These are phyloP conservation scores for Trypanosoma avium DNA, from an alignment of 208 protist species.

Conservation along the genomic window DNA sequence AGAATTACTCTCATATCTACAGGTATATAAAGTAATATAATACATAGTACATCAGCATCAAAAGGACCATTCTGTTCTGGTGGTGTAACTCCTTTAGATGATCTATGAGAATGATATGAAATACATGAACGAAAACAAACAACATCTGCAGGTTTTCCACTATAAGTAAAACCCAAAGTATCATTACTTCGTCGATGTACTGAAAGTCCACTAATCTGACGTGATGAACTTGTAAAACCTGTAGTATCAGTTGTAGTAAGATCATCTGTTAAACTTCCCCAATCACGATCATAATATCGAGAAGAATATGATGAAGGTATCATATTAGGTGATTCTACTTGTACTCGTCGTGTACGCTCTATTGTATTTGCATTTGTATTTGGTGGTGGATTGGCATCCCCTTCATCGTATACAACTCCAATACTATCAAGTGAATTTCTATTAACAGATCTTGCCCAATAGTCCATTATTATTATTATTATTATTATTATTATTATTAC, in stretches of 20 bases:
- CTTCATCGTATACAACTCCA: conserved; percentile 43
- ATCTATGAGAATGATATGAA: conserved; percentile 31
- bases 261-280: conserved; percentile 29
- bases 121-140: conserved; percentile 81
- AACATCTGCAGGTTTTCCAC: conserved; percentile 60
- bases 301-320: background rate
- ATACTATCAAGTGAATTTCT: conserved; percentile 42
- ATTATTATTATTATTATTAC: no score
- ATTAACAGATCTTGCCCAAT: conserved; percentile 41
- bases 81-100: conserved; percentile 19
- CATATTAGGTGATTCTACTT: conserved; percentile 2
- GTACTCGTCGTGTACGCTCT: conserved; percentile 8
- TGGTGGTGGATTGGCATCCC: background rate
- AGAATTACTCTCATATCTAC: conserved; percentile 57
- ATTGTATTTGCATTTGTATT: background rate
- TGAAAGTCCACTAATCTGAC: conserved; percentile 27
- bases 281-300: conserved; percentile 12
- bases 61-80: conserved; percentile 72
- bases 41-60: conserved; percentile 63
- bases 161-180: conserved; percentile 63
- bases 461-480: conserved; percentile 35
- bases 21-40: conserved; percentile 72
- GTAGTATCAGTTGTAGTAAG: conserved; percentile 43
- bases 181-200: conserved; percentile 39
- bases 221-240: conserved; percentile 33